phyloP scores from a whole-genome alignment of 805 yeast species.

The Candida palmyrensis region DNA sequence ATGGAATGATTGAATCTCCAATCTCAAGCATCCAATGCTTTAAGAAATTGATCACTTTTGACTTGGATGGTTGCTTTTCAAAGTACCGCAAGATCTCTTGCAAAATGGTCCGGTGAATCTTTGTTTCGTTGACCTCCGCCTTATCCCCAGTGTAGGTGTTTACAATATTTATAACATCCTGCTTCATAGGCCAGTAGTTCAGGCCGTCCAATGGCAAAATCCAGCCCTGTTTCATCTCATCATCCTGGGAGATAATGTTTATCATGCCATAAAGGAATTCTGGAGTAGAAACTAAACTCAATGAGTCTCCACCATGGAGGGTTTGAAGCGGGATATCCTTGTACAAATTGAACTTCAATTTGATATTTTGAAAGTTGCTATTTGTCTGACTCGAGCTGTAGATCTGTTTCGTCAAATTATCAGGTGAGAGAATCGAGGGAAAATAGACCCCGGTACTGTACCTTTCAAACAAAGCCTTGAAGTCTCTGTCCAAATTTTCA shows the following conservation, averaged over 20 bases:
- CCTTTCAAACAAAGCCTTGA: constrained; percentile 14
- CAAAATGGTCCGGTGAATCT: constrained; percentile 18
- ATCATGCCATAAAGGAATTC: constrained; percentile 20
- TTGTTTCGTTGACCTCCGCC: constrained; percentile 14
- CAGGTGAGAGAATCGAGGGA: constrained; percentile 30
- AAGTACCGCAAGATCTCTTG: constrained; percentile 12
- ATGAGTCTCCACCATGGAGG: constrained; percentile 7
- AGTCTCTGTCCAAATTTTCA: constrained; percentile 19
- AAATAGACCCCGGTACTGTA: constrained; percentile 36
- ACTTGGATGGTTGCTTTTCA: constrained; percentile 1
- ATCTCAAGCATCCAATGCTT: constrained; percentile 38
- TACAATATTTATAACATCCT: constrained; percentile 17
- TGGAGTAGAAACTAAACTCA: constrained; percentile 29
- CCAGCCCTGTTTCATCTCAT: constrained; percentile 17
- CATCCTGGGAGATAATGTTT: constrained; percentile 12
- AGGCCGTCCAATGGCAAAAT: constrained; percentile 24
- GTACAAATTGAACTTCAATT: constrained; percentile 31
- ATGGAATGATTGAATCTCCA: constrained; percentile 38
- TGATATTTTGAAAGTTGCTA: constrained; percentile 34
- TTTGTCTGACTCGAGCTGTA: constrained; percentile 21
- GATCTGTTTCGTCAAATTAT: constrained; percentile 15
- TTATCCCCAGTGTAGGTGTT: constrained; percentile 10
- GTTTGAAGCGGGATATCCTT: constrained; percentile 38
- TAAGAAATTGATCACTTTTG: constrained; percentile 26
- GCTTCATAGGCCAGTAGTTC: constrained; percentile 31